Percentiles rank a stretch among this genome's conserved stretches.
phyloP scores from a whole-genome alignment of 352 stramenopile genomes.

The Phytopythium litorale region DNA sequence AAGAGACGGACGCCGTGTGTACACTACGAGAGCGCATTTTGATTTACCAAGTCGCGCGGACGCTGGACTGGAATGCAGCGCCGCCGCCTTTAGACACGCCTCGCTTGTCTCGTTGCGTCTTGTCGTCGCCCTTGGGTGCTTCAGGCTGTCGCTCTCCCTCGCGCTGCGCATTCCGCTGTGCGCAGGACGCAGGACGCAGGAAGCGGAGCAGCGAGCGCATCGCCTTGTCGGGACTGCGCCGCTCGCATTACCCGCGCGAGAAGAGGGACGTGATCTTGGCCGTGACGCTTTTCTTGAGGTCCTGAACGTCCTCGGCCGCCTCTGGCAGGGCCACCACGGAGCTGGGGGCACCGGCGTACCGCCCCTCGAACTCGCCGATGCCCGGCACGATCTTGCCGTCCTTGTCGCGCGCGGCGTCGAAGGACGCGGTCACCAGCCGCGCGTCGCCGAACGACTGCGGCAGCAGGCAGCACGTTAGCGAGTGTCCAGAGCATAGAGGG shows the following conservation, averaged over 20 bases:
- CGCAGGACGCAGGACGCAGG: too few species aligned
- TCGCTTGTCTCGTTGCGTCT: neutral
- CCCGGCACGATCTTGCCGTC: conserved; percentile 66
- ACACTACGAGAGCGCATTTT: neutral
- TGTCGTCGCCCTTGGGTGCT: neutral
- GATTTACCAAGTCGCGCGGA: neutral
- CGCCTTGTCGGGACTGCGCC: neutral
- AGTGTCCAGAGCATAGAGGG: too few species aligned
- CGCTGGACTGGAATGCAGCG: neutral
- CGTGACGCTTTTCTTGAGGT: conserved; percentile 39
- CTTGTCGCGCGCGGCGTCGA: conserved; percentile 53
- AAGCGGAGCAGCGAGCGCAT: too few species aligned
- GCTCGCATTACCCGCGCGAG: conserved; percentile 20
- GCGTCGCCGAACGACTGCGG: conserved; percentile 59
- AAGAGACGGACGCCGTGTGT: neutral
- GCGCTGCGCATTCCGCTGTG: too few species aligned
- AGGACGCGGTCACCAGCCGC: conserved; percentile 73
- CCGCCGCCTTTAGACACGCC: neutral
- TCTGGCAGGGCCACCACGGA: conserved; percentile 26
- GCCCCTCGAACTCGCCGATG: conserved; percentile 72
- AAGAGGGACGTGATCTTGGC: conserved; percentile 33
- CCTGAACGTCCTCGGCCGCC: conserved; percentile 12
- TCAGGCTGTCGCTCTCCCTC: neutral
- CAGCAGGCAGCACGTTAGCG: neutral
- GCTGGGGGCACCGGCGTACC: conserved; percentile 47